Conservation (phyloP, 805 yeast genomes). For the Metschnikowia borealis region DNA sequence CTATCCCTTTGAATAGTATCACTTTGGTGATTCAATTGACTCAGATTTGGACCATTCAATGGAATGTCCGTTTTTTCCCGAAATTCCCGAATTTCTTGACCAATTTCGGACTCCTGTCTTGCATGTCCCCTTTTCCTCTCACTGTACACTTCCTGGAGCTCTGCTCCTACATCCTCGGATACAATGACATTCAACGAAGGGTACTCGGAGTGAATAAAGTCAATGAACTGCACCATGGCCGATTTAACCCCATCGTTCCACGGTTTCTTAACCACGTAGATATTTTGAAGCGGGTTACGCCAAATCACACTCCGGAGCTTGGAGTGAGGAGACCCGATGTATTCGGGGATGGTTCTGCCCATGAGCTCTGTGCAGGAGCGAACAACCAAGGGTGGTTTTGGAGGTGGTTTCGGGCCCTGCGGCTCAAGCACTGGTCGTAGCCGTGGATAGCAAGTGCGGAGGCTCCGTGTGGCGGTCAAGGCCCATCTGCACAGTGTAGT, state of each 20-base stretch:
- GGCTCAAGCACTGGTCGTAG: background rate
- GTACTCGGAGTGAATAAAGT: slow-evolving; percentile 55
- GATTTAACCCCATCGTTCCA: slow-evolving; percentile 60
- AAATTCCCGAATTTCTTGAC: too few species aligned
- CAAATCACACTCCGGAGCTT: slow-evolving; percentile 63
- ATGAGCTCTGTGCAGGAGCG: slow-evolving; percentile 12
- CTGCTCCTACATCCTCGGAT: slow-evolving; percentile 69
- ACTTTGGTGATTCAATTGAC: too few species aligned
- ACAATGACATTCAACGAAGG: slow-evolving; percentile 77
- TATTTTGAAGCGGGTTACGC: slow-evolving; percentile 70
- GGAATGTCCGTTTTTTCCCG: too few species aligned
- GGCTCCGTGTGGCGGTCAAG: background rate
- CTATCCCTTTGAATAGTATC: too few species aligned
- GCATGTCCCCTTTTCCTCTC: background rate
- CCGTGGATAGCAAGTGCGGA: background rate
- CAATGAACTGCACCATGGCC: slow-evolving; percentile 64
- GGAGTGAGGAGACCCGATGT: slow-evolving; percentile 51
- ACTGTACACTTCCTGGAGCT: slow-evolving; percentile 33
- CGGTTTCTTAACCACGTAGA: slow-evolving; percentile 82
- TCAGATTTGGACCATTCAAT: too few species aligned
- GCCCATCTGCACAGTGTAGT: background rate
- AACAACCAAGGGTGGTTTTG: slow-evolving; percentile 1
- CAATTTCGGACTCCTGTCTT: too few species aligned
- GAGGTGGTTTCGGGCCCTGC: background rate
- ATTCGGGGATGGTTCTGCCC: slow-evolving; percentile 42